Evolutionary conservation across 139 green algal genomes (phyloP).

Genomic region (Chlorella sp.): DNA sequence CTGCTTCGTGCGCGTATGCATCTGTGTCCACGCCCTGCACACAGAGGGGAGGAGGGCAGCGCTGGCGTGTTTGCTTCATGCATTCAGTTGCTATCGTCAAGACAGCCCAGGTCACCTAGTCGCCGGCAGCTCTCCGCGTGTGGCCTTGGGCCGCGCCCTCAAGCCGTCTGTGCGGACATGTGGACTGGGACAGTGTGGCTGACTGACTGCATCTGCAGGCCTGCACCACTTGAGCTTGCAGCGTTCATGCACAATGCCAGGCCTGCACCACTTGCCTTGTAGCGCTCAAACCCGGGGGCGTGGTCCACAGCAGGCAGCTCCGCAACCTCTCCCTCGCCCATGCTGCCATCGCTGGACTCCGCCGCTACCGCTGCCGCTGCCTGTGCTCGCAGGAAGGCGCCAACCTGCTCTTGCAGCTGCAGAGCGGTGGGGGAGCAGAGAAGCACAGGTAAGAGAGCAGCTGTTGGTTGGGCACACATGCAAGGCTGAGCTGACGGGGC

Average conservation of each 20-base stretch:
- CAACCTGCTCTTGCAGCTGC: slow-evolving; percentile 10
- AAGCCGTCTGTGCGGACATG: no score
- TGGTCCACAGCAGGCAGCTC: slow-evolving; percentile 41
- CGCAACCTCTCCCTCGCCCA: not conserved
- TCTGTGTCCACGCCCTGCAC: slow-evolving; percentile 20
- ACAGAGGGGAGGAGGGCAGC: not conserved
- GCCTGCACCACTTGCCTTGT: slow-evolving; percentile 30
- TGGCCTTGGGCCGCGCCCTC: no score
- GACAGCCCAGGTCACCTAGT: no score
- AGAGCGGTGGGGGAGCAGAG: not conserved
- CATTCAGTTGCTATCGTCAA: no score
- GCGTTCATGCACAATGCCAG: no score
- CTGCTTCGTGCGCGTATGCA: slow-evolving; percentile 75
- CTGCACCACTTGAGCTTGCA: no score
- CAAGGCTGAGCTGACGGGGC: no score
- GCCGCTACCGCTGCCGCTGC: not conserved
- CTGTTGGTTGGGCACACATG: no score
- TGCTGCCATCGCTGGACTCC: not conserved
- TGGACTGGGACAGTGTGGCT: no score
- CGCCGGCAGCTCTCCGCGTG: no score
- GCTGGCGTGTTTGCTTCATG: not conserved
- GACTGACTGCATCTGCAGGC: no score
- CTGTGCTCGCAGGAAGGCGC: not conserved
- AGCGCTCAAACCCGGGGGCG: slow-evolving; percentile 45
- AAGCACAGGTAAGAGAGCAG: not conserved